Base-by-base conservation (phyloP, 768 basidiomycete species). In the Boletellus emodensis region DNA sequence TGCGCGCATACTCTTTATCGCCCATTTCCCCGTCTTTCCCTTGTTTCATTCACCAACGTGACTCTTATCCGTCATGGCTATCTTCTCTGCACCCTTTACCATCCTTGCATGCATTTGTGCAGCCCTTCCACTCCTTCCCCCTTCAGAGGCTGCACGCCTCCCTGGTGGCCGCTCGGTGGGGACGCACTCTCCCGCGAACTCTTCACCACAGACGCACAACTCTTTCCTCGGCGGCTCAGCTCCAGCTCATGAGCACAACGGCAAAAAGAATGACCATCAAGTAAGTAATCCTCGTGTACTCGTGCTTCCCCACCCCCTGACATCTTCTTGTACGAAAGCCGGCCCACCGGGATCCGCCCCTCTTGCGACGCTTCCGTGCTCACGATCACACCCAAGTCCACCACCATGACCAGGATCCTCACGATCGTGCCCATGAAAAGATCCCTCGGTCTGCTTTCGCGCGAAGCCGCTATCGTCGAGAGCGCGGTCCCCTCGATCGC, bases 51-150 rank as follows among this genome's bases (percentile, higher is more conserved):
- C 57, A 48, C 56, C 40, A 32, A 46, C 51, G 32, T 52, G 49
- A 43, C 50, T 43, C 46, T 44, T 35, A 33, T 58, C 48, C 53
- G 63, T 51, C 59, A 85, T 85, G 84, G 73, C 79, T 53, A 62
- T 71, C 42, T 69, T 83, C 52, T 69, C 70, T 44, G 54, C 73
- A 35, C 79, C 68, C 53, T 76, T 85, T 63, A 61, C 78, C 6
- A 34, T 72, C 39, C 67, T 79, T 28, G 76, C 75, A 55, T 67
- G 76, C 36, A 60, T 82, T 47, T 71, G 75, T 54, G 69, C 72
- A 3, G 70, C 74, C 34, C 49, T 82, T 22, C 72, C 72, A 3
- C 46, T 74, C 20, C 71, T 74, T 36, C 39, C 61, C 28, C 35
- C 65, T 30, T 75, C 62, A 22, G 70, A 71, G 43, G 79, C 71